Percentiles rank a stretch among this genome's conserved stretches.
Conservation (phyloP, 257 asterid species). For the Craterostigma plantagineum region DNA sequence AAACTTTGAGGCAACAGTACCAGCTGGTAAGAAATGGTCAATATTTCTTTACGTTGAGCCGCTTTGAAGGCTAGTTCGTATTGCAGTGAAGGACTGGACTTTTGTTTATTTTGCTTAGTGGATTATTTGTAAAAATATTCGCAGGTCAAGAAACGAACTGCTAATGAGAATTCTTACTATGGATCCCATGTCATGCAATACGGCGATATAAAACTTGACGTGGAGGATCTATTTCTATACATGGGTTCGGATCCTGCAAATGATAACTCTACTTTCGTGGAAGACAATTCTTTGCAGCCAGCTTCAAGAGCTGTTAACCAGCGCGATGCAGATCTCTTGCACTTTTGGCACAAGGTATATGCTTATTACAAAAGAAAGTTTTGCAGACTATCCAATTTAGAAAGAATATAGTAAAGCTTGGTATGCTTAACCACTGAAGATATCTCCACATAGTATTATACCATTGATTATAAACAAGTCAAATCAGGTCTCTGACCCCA, state of each 20-base stretch:
- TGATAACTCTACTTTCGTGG: slow-evolving; percentile 44
- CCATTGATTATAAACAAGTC: not conserved
- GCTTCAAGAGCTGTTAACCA: slow-evolving; percentile 57
- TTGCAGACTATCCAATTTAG: too few species aligned
- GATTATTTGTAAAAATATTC: slow-evolving; percentile 7
- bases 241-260: slow-evolving; percentile 92
- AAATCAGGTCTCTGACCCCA: too few species aligned
- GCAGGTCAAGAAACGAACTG: slow-evolving; percentile 74
- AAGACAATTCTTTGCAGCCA: slow-evolving; percentile 30
- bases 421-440: too few species aligned
- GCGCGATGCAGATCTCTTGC: slow-evolving; percentile 94
- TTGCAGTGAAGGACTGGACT: too few species aligned
- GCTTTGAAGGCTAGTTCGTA: not conserved
- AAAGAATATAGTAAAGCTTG: too few species aligned
- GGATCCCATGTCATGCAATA: slow-evolving; percentile 16
- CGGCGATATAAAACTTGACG: not conserved
- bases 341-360: slow-evolving; percentile 88
- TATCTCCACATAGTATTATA: too few species aligned
- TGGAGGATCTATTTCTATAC: slow-evolving; percentile 29
- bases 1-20: slow-evolving; percentile 75
- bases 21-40: slow-evolving; percentile 37
- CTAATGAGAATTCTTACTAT: slow-evolving; percentile 29
- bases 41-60: not conserved
- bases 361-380: not conserved
- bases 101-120: not conserved